phyloP scores from a whole-genome alignment of 345 rosid species.

The Carallia brachiata region DNA sequence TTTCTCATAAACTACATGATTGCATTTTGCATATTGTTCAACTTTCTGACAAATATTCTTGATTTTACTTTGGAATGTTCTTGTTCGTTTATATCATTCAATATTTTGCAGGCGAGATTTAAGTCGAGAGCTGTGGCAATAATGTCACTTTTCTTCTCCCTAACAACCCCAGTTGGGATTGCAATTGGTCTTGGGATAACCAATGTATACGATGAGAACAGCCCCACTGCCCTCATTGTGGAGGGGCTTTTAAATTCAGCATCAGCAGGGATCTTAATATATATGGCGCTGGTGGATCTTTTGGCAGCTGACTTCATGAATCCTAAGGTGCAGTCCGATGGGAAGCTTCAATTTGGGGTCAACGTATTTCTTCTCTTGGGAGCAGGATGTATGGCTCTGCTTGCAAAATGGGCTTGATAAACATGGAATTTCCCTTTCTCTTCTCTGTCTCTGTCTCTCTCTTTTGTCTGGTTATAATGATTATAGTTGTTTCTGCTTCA shows the following conservation, averaged over 20 bases:
- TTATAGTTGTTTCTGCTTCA: no score
- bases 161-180: slow-evolving; percentile 49
- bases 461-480: no score
- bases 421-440: no score
- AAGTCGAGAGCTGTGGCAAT: slow-evolving; percentile 19
- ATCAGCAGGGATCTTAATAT: slow-evolving; percentile 38
- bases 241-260: slow-evolving; percentile 37
- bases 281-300: slow-evolving; percentile 47
- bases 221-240: slow-evolving; percentile 42
- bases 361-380: slow-evolving; percentile 17
- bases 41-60: background rate
- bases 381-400: slow-evolving; percentile 17
- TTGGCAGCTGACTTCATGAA: slow-evolving; percentile 45
- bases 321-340: slow-evolving; percentile 38
- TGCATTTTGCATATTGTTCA: no score
- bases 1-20: no score
- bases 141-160: slow-evolving; percentile 41
- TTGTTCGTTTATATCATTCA: background rate
- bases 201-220: slow-evolving; percentile 27
- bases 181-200: slow-evolving; percentile 38
- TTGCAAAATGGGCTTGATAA: slow-evolving; percentile 7
- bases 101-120: slow-evolving; percentile 36
- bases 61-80: background rate
- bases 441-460: no score
- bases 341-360: slow-evolving; percentile 28